Evolutionary conservation across 192 early-diverging fungal species (phyloP), one percentile per base, ranked within the genome.

Genomic region (Pilaira anomala): DNA sequence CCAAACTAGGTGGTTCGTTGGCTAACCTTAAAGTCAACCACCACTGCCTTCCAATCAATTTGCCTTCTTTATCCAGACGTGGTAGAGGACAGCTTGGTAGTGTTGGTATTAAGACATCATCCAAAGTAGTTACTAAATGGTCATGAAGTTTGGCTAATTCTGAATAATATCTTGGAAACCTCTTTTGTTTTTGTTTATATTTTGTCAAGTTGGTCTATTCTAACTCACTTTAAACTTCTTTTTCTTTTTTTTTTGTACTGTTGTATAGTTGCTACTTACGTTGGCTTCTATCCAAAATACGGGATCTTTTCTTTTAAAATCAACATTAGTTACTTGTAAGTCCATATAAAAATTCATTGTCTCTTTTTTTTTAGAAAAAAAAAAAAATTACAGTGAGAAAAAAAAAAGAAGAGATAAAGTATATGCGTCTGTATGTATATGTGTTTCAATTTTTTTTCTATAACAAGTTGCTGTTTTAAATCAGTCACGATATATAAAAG

Each of bases 281-380:
- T 39, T 67, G 3, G 55, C 61, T 39, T 67, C 65, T 29, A 73
- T 57, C 71, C 71, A 73, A 28, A 73, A 73, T 11, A 73, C 71
- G 22, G 71, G 71, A 25, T 73, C 71, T 46, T 67, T 73, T 16
- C 71, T 45, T 24, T 73, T 62, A 19, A 63, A 67, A 36, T 73
- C 71, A 18, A 69, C 67, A 33, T 61, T 69, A 21, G 60, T 62
- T 19, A 68, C 61, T 30, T 22, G 39, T 41, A 67, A 46, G 13
- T 68, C 29, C 36, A 68, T 18, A 19, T 44, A 13, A 39, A 36
- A 36, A 36, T 5, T 9, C 33, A 36, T 36, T 36, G 6, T 36
- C 11, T 36, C 11, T 36, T 36, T 9, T 36, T 36, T 36, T 9
- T 36, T 3, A 9, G 5, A 9, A 9, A 9, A 36, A 9, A 36